Evolutionary conservation across 225 moss, liverwort and hornwort species (phyloP), one percentile per base, ranked within the genome.

Genomic region (Bryoerythrophyllum caledonicum): DNA sequence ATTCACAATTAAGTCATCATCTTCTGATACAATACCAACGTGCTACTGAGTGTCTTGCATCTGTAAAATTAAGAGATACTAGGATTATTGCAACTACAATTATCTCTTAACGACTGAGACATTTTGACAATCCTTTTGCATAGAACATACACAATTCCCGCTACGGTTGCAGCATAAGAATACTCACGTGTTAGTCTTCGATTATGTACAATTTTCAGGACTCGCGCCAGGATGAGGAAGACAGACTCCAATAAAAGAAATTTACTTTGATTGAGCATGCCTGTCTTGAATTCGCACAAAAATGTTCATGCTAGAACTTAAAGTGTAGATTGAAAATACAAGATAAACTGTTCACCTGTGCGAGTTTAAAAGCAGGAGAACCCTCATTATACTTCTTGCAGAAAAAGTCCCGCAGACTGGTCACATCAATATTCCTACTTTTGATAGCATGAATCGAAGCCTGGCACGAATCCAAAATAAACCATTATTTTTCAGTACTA

Each of bases 391-490:
- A 99, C 80, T 99, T 99, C 74, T 88, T 93, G 88, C 93, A 94
- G 85, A 93, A 99, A 79, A 99, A 99, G 81, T 99, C 97, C 60
- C 93, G 93, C 66, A 94, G 83, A 74, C 85, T 97, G 55, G 84
- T 82, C 63, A 93, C 74, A 65, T 93, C 89, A 81, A 91, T 84
- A 81, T 99, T 93, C 82, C 97, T 93, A 90, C 86, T 94, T 87
- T 99, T 99, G 72, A 99, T 95, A 66, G 94, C 87, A 86, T 99
- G 97, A 77, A 99, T 99, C 68, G 97, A 99, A 81, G 94, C 94
- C 97, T 99, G 89, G 76, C 77, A 63, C 19, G 52, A 58, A 83
- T 41, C 69, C 52, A 54, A 48, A 70, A 17, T 6, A 49, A 15
- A 49, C n/a, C n/a, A n/a, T n/a, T n/a, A n/a, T n/a, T n/a, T n/a